These are phyloP conservation scores for Yamadazyma scolyti DNA, from an alignment of 805 yeast genomes.

Conservation along the genomic window DNA sequence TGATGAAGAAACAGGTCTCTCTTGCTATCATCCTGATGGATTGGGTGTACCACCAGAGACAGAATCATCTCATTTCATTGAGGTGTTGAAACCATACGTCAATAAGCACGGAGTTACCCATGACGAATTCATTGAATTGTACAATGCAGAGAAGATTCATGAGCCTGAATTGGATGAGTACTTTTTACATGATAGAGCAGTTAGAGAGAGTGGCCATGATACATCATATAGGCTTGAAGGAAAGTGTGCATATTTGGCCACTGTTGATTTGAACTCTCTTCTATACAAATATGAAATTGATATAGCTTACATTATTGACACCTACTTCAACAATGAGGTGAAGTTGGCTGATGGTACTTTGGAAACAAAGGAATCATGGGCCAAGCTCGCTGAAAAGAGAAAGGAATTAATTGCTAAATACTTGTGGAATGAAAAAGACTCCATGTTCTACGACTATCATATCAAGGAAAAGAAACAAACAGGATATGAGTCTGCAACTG, in stretches of 20 bases:
- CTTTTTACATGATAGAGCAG: constrained; percentile 89
- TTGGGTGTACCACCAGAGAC: constrained; percentile 96
- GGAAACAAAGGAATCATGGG: constrained; percentile 60
- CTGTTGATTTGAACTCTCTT: constrained; percentile 83
- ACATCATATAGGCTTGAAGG: constrained; percentile 90
- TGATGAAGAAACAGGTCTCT: constrained; percentile 71
- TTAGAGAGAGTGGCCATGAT: constrained; percentile 95
- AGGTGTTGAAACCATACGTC: constrained; percentile 65
- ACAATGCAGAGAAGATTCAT: constrained; percentile 59
- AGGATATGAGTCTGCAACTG: constrained; percentile 79
- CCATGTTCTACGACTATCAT: constrained; percentile 83
- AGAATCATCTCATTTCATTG: constrained; percentile 81
- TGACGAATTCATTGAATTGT: constrained; percentile 59
- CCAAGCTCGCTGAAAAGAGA: constrained; percentile 51
- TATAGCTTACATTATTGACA: constrained; percentile 62
- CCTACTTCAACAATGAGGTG: constrained; percentile 51
- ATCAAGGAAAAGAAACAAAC: constrained; percentile 52
- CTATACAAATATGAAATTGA: constrained; percentile 88
- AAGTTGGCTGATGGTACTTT: constrained; percentile 13
- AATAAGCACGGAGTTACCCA: constrained; percentile 54
- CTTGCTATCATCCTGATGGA: constrained; percentile 89
- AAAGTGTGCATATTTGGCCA: constrained; percentile 82
- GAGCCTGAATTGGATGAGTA: constrained; percentile 88
- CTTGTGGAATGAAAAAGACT: constrained; percentile 78
- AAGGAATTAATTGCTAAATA: constrained; percentile 57